Evolutionary conservation across 1,284 basidiomycete genomes (phyloP).

Genomic region (Marasmius fiardii): DNA sequence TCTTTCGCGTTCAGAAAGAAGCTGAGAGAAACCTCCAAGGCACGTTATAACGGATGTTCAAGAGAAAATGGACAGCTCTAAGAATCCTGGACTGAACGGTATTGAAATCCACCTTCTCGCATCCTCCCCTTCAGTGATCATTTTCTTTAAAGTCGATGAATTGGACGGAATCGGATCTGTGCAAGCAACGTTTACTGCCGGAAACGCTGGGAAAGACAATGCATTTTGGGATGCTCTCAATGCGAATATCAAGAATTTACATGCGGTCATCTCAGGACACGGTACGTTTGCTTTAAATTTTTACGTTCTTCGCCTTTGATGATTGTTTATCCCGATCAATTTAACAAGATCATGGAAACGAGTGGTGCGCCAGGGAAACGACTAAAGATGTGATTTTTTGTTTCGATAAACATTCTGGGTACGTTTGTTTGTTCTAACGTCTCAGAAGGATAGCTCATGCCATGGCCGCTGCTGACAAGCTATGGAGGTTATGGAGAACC

Average conservation of each 20-base stretch:
- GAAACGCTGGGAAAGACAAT: slow-evolving; percentile 41
- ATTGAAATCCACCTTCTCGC: not conserved
- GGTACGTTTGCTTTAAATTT: too few relatives aligned
- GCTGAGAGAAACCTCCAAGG: too few relatives aligned
- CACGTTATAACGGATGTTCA: slow-evolving; percentile 53
- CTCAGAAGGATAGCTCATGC: too few relatives aligned
- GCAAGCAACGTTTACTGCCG: slow-evolving; percentile 41
- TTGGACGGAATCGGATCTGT: slow-evolving; percentile 53
- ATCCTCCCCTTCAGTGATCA: not conserved
- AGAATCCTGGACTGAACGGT: slow-evolving; percentile 65
- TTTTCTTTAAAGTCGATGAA: slow-evolving; percentile 40
- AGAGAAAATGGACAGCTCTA: slow-evolving; percentile 39
- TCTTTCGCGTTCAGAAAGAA: too few relatives aligned
- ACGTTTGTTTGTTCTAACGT: too few relatives aligned
- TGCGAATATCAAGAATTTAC: slow-evolving; percentile 56
- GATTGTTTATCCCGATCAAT: too few relatives aligned
- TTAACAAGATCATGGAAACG: slow-evolving; percentile 68
- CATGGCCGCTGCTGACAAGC: too few relatives aligned
- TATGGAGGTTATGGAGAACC: slow-evolving; percentile 58
- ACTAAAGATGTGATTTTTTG: slow-evolving; percentile 63
- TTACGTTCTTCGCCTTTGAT: too few relatives aligned
- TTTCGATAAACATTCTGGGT: slow-evolving; percentile 73
- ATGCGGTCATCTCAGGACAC: slow-evolving; percentile 64
- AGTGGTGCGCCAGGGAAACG: slow-evolving; percentile 68
- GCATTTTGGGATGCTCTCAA: slow-evolving; percentile 63